Base-by-base conservation (phyloP, 2,329 filamentous ascomycete genomes). In the Xylariales sp. region DNA sequence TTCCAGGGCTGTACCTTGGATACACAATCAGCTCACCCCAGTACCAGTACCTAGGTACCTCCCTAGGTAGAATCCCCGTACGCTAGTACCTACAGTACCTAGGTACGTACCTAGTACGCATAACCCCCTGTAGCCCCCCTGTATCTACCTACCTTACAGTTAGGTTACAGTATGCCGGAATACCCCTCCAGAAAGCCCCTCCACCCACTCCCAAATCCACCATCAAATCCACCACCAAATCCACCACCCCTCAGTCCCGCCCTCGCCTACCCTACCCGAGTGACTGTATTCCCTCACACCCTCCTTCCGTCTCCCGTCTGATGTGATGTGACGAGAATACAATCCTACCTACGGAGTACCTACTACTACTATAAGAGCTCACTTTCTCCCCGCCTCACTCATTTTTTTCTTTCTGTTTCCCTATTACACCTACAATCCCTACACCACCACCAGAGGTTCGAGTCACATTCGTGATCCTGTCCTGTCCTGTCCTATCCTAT, bases 301-400 rank as follows among this genome's bases (percentile, higher is more conserved):
- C 55, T 48, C 28, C 23, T 46, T 39, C 34, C 32, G 30, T 52
- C 41, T 43, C 30, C 46, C 39, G 10, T 16, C 45, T 30, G 28
- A 8, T 49, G 41, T 41, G 41, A 62, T 53, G 34, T 62, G 63
- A 69, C 53, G 60, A 62, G 56, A 69, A 52, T 16, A 39, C n/a
- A 53, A 53, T 48, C 60, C 50, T 70, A 39, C 36, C 36, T 39
- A 23, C 23, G 23, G 23, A 23, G 23, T 23, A 23, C 23, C 23
- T 23, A 23, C 23, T 23, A 70, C 23, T 23, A 23, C 23, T 23
- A 70, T 69, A 70, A 70, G 55, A 63, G 46, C 66, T 55, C 52
- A 14, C 63, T 16, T 58, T 34, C 48, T 70, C 69, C 69, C 66
- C 69, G 69, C 56, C 60, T 62, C 45, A 48, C 28, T 60, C 30